Conservation (phyloP, 164 flowering plant genomes). For the Warburgia ugandensis region DNA sequence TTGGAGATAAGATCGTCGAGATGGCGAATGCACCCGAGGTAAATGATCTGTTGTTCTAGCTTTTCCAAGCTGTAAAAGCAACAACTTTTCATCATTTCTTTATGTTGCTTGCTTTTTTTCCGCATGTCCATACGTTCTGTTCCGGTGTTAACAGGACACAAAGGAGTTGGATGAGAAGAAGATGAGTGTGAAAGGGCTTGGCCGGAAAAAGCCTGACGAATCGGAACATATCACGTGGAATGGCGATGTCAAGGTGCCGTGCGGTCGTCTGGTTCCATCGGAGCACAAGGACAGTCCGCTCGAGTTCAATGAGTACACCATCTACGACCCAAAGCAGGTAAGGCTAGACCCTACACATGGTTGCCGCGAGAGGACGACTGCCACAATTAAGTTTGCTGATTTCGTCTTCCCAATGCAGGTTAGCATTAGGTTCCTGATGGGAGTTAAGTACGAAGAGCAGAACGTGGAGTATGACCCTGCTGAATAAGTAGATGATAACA, state of each 20-base stretch:
- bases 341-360: too few species aligned
- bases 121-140: too few species aligned
- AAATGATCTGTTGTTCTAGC: too few species aligned
- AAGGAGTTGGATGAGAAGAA: conserved; percentile 56
- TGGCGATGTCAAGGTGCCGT: conserved; percentile 71
- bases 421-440: conserved; percentile 3
- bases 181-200: conserved; percentile 55
- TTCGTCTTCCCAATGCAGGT: not conserved
- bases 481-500: not conserved
- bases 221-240: conserved; percentile 56
- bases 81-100: too few species aligned
- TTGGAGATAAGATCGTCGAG: conserved; percentile 47
- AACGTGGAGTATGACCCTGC: not conserved
- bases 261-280: conserved; percentile 53
- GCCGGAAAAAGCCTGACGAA: conserved; percentile 64
- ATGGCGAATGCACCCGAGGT: conserved; percentile 47
- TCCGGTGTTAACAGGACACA: conserved; percentile 72
- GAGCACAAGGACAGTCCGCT: conserved; percentile 55
- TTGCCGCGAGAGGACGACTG: too few species aligned
- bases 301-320: conserved; percentile 73
- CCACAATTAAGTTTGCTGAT: not conserved
- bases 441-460: conserved; percentile 5
- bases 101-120: too few species aligned
- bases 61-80: too few species aligned
- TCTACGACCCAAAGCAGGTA: conserved; percentile 79